phyloP scores from a whole-genome alignment of 2,329 filamentous ascomycete genomes.

The Ascochyta fabae region DNA sequence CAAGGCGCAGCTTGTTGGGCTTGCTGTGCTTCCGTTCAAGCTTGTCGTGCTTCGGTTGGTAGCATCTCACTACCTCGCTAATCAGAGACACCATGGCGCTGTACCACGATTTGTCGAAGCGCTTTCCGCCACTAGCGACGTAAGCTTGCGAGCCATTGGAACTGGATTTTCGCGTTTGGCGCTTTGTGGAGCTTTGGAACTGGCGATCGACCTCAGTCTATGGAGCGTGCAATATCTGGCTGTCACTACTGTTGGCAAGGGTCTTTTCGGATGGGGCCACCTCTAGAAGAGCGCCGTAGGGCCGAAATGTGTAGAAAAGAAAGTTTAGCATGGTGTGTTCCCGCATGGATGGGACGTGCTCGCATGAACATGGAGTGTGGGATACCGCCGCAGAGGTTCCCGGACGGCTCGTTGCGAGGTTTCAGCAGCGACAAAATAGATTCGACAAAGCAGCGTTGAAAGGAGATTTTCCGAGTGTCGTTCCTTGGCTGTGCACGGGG shows the following conservation, averaged over 20 bases:
- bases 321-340: not conserved
- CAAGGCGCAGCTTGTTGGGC: slow-evolving; percentile 41
- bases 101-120: slow-evolving; percentile 17
- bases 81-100: slow-evolving; percentile 4
- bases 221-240: slow-evolving; percentile 45
- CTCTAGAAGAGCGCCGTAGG: slow-evolving; percentile 19
- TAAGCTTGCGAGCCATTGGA: slow-evolving; percentile 30
- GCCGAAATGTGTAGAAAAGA: not conserved
- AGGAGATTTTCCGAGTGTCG: not conserved
- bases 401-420: not conserved
- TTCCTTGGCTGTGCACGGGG: not conserved
- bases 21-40: slow-evolving; percentile 41
- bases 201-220: slow-evolving; percentile 42
- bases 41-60: slow-evolving; percentile 40
- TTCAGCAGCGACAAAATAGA: not conserved
- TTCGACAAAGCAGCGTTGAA: not conserved
- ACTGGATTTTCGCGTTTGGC: slow-evolving; percentile 40
- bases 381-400: not conserved
- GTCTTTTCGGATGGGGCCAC: slow-evolving; percentile 44
- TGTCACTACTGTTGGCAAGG: slow-evolving; percentile 38
- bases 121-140: slow-evolving; percentile 13
- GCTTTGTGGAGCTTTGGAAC: slow-evolving; percentile 41
- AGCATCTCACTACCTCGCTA: slow-evolving; percentile 39
- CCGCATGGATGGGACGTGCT: not conserved
- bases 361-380: not conserved